Evolutionary conservation across 1,139 yeast species (phyloP), one percentile per base, ranked within the genome.

Genomic region (Magnusiomyces suaveolens): DNA sequence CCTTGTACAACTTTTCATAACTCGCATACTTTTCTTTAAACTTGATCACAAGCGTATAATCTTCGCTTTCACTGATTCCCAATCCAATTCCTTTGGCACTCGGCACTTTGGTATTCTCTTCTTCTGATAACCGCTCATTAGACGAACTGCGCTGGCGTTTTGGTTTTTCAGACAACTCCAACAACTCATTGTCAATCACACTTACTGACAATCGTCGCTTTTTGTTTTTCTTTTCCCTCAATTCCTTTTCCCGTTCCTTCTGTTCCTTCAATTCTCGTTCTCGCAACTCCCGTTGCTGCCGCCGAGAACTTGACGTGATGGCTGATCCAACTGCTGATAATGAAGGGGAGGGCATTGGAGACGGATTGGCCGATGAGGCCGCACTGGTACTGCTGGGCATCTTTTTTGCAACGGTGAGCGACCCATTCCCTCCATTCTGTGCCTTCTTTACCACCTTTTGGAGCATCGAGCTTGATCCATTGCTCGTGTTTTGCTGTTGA

Each of bases 11-110:
- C 57, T 64, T 63, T 12, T 60, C 65, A 59, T 72, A 72, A 56
- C 71, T 74, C 10, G 64, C 59, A 60, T 72, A 72, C 6, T 66
- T 59, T 38, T 62, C 61, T 50, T 63, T 63, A 62, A 72, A 72
- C 59, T 65, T 64, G 25, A 65, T 63, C 8, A 75, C 75, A 56
- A 72, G 58, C 48, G 63, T 65, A 52, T 64, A 64, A 62, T 20
- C 44, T 3, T 41, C 25, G 10, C 44, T 16, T 10, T 38, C 43
- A 14, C 18, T 20, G 8, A 41, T 41, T 41, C 44, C 44, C 4
- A 41, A 25, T 6, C 44, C 44, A 36, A 32, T 26, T 21, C 33
- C 52, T 48, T 54, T 24, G 23, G n/a, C n/a, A n/a, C n/a, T n/a
- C n/a, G n/a, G n/a, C n/a, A n/a, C n/a, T n/a, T 46, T 23, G 21